Conservation (phyloP, 306 rosid genomes). For the Begonia peltatifolia region DNA sequence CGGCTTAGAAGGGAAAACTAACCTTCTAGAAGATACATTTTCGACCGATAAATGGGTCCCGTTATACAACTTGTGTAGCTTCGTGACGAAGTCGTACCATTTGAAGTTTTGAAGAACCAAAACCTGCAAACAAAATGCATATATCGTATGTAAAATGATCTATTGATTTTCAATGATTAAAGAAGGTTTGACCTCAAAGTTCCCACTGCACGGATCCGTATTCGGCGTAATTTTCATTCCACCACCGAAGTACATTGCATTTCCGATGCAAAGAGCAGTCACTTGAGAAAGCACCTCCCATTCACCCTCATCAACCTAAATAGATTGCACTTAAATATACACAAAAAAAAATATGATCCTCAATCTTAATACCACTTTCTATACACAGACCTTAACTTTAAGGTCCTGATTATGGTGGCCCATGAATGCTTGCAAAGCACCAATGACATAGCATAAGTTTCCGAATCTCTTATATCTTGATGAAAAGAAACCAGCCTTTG, state of each 20-base stretch:
- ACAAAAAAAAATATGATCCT: neutral
- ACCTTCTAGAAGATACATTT: conserved; percentile 79
- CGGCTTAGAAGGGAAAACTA: conserved; percentile 3
- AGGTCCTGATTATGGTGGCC: conserved; percentile 73
- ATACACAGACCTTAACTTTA: conserved; percentile 56
- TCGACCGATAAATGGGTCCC: conserved; percentile 73
- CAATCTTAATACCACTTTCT: conserved; percentile 1
- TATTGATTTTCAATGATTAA: neutral
- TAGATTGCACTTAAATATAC: conserved; percentile 9
- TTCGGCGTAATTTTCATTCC: conserved; percentile 95
- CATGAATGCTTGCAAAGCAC: conserved; percentile 80
- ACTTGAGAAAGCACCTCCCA: conserved; percentile 67
- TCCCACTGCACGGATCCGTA: conserved; percentile 55
- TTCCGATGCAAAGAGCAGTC: conserved; percentile 79
- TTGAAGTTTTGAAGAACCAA: conserved; percentile 81
- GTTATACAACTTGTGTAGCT: conserved; percentile 57
- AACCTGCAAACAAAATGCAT: conserved; percentile 28
- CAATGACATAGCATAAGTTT: conserved; percentile 75
- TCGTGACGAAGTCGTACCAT: conserved; percentile 80
- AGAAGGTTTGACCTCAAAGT: conserved; percentile 43
- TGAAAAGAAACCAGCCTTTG: conserved; percentile 86
- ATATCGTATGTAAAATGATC: neutral
- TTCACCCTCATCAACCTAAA: conserved; percentile 68
- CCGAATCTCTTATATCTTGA: conserved; percentile 81
- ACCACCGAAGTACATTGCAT: conserved; percentile 91